Percentiles rank a stretch among this genome's conserved stretches.
Conservation (phyloP, 257 asterid genomes). For the Penstemon newberryi region DNA sequence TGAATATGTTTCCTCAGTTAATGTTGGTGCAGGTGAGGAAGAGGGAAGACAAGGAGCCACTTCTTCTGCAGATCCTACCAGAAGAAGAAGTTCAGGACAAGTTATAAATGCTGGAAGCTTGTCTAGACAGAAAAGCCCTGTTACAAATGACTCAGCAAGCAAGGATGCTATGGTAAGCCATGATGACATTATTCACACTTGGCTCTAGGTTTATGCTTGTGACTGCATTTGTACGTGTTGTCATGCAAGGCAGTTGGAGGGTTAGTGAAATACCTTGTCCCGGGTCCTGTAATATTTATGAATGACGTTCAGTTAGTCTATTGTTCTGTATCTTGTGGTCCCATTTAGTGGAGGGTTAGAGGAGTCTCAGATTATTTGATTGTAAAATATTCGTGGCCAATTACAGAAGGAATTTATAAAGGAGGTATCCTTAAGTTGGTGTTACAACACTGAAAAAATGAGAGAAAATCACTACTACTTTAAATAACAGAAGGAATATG, state of each 20-base stretch:
- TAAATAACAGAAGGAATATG: background rate
- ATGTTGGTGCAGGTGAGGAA: slow-evolving; percentile 60
- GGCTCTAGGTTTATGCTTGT: slow-evolving; percentile 11
- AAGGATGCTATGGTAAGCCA: slow-evolving; percentile 80
- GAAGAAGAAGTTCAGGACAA: slow-evolving; percentile 67
- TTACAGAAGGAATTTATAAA: slow-evolving; percentile 8
- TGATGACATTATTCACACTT: slow-evolving; percentile 11
- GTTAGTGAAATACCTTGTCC: slow-evolving; percentile 1
- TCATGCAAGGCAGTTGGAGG: background rate
- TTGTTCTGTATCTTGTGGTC: background rate
- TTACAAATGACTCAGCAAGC: slow-evolving; percentile 68
- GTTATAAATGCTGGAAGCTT: slow-evolving; percentile 52
- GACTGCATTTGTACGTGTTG: background rate
- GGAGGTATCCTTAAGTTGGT: background rate
- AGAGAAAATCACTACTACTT: background rate
- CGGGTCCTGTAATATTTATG: slow-evolving; percentile 2
- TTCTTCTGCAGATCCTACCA: slow-evolving; percentile 68
- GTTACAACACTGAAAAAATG: background rate
- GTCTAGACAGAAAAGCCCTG: slow-evolving; percentile 73
- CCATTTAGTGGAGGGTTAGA: background rate
- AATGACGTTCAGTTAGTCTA: slow-evolving; percentile 10
- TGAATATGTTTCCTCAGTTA: slow-evolving; percentile 21
- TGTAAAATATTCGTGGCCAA: background rate
- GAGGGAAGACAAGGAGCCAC: slow-evolving; percentile 72
- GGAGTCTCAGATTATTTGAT: background rate